Conservation (phyloP, 2,329 filamentous ascomycete species). For the Verticillium nonalfalfae region DNA sequence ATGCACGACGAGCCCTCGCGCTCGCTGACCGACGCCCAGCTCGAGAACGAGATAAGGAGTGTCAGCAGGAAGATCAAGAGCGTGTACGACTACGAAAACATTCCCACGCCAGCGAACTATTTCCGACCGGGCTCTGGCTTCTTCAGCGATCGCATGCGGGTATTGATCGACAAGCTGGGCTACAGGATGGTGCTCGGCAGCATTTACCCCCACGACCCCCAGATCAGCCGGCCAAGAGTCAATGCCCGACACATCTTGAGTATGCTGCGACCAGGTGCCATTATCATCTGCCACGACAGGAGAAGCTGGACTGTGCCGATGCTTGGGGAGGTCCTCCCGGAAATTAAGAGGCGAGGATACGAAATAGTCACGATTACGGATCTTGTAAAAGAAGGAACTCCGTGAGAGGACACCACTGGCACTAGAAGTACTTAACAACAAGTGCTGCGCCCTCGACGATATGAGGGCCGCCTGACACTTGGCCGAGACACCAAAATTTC, state of each 20-base stretch:
- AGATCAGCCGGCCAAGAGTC: constrained; percentile 61
- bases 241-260: constrained; percentile 78
- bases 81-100: constrained; percentile 46
- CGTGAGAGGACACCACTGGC: neutral
- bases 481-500: neutral
- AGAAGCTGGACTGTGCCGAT: constrained; percentile 79
- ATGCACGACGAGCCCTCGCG: constrained; percentile 79
- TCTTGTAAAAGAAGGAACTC: constrained; percentile 41
- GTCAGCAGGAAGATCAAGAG: constrained; percentile 56
- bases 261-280: constrained; percentile 68
- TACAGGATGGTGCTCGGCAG: constrained; percentile 74
- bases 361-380: constrained; percentile 64
- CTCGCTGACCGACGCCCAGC: constrained; percentile 48
- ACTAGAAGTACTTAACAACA: neutral
- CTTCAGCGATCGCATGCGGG: constrained; percentile 67
- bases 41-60: constrained; percentile 55
- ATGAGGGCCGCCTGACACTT: neutral
- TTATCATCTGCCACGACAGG: constrained; percentile 83
- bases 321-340: constrained; percentile 65
- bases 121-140: constrained; percentile 83
- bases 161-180: constrained; percentile 50
- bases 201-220: constrained; percentile 89
- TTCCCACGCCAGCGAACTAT: constrained; percentile 47
- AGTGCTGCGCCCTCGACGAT: neutral
- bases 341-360: constrained; percentile 64